A percentile compares a stretch with the other conserved stretches of the same genome.
phyloP scores from a whole-genome alignment of 1,284 basidiomycete genomes.

The Puccinia brachypodii region DNA sequence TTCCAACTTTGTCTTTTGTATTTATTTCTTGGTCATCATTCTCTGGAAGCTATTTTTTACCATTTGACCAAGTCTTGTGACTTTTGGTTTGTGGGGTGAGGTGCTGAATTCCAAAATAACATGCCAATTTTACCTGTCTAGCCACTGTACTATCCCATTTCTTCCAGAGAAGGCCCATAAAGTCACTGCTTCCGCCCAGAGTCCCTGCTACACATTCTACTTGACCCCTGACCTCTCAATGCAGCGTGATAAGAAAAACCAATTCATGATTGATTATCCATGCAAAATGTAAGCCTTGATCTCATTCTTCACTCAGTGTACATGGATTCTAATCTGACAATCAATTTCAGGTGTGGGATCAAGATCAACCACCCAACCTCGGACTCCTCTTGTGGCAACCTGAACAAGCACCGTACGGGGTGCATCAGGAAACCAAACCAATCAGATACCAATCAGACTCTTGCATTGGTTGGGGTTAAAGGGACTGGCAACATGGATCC shows the following conservation, averaged over 20 bases:
- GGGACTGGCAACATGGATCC: slow-evolving; percentile 1
- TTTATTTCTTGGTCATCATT: too few species aligned
- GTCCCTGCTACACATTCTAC: background rate
- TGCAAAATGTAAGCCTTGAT: background rate
- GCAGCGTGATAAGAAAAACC: background rate
- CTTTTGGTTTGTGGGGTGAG: too few species aligned
- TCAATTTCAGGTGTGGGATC: background rate
- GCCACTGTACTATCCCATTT: background rate
- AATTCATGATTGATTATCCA: background rate
- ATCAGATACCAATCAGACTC: background rate
- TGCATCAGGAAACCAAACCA: background rate
- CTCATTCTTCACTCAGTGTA: background rate
- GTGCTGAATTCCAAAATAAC: too few species aligned
- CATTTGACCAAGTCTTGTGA: too few species aligned
- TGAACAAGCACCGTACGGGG: background rate
- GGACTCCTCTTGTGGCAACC: background rate
- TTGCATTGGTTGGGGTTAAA: background rate
- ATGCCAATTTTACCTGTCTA: too few species aligned
- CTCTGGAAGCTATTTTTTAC: too few species aligned
- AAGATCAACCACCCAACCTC: background rate
- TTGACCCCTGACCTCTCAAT: background rate
- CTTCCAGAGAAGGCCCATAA: background rate
- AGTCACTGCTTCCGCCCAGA: background rate
- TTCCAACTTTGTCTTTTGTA: too few species aligned
- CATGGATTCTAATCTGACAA: background rate